phyloP scores from a whole-genome alignment of 1,284 basidiomycete species.

The Sutorius eximius region DNA sequence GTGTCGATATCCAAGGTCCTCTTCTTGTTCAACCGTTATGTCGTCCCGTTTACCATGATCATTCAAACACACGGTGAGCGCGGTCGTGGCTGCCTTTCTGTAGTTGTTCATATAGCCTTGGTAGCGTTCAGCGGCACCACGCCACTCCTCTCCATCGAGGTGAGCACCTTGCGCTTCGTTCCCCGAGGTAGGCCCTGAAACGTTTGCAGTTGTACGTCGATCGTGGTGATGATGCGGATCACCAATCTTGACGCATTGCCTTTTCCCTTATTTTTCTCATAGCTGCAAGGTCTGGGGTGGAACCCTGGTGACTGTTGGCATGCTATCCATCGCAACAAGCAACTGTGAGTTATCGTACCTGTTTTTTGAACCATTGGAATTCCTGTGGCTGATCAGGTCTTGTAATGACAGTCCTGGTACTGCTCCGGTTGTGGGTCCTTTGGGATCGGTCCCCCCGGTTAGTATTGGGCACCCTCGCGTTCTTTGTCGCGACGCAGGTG shows the following conservation, averaged over 20 bases:
- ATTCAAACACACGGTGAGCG: constrained; percentile 40
- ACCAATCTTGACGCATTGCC: constrained; percentile 1
- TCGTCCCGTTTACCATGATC: constrained; percentile 41
- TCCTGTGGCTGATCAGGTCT: background rate
- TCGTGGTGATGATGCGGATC: background rate
- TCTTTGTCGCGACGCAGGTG: constrained; percentile 37
- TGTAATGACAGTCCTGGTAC: constrained; percentile 32
- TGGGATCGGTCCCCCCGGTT: constrained; percentile 39
- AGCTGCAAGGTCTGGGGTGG: constrained; percentile 42
- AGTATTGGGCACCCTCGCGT: constrained; percentile 36
- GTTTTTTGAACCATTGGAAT: background rate
- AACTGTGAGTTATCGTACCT: constrained; percentile 36
- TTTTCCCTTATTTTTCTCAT: background rate
- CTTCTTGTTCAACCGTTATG: constrained; percentile 49
- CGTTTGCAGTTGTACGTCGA: constrained; percentile 18
- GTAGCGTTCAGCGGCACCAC: constrained; percentile 30
- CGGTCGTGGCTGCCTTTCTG: no score
- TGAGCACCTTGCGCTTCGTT: constrained; percentile 7
- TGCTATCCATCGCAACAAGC: constrained; percentile 38
- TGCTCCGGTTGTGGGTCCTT: constrained; percentile 45
- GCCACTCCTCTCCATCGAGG: constrained; percentile 14
- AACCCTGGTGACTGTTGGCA: constrained; percentile 33
- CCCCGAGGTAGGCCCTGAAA: background rate
- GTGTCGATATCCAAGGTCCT: constrained; percentile 42
- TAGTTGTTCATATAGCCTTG: background rate